phyloP scores from a whole-genome alignment of 257 asterid genomes.

The Vinca minor region DNA sequence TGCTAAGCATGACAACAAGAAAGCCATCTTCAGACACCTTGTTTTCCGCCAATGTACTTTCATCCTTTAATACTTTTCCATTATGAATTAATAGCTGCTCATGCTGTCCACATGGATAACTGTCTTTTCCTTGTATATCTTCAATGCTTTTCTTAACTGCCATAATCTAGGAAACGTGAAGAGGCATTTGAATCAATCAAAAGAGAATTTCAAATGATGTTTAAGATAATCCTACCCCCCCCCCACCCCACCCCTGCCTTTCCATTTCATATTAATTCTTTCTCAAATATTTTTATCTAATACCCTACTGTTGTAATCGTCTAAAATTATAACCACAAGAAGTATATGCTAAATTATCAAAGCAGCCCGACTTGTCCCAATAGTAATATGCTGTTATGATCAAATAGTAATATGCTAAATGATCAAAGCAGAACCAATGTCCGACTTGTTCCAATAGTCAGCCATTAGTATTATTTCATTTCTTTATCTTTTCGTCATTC shows the following conservation, averaged over 20 bases:
- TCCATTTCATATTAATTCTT: neutral
- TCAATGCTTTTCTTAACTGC: conserved; percentile 85
- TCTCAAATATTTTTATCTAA: neutral
- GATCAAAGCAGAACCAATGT: too few relatives aligned
- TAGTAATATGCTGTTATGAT: neutral
- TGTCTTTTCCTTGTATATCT: conserved; percentile 81
- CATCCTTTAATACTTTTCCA: conserved; percentile 85
- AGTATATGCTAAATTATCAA: too few relatives aligned
- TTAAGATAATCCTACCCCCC: neutral
- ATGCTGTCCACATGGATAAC: conserved; percentile 87
- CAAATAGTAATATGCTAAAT: neutral
- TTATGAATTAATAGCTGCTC: conserved; percentile 83
- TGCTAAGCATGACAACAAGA: conserved; percentile 95
- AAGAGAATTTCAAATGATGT: neutral
- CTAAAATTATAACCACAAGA: neutral
- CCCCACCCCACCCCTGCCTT: too few relatives aligned
- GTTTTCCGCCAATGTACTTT: conserved; percentile 69
- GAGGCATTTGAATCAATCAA: conserved; percentile 14
- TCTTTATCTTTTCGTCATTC: neutral
- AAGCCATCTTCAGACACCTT: conserved; percentile 83
- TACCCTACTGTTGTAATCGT: neutral
- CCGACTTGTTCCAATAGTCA: too few relatives aligned
- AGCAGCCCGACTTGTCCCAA: neutral
- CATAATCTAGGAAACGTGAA: conserved; percentile 46
- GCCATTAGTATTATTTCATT: neutral